Percentiles rank a stretch among this genome's conserved stretches.
phyloP scores from a whole-genome alignment of 2,329 filamentous ascomycete genomes.

The Cadophora luteo-olivacea region DNA sequence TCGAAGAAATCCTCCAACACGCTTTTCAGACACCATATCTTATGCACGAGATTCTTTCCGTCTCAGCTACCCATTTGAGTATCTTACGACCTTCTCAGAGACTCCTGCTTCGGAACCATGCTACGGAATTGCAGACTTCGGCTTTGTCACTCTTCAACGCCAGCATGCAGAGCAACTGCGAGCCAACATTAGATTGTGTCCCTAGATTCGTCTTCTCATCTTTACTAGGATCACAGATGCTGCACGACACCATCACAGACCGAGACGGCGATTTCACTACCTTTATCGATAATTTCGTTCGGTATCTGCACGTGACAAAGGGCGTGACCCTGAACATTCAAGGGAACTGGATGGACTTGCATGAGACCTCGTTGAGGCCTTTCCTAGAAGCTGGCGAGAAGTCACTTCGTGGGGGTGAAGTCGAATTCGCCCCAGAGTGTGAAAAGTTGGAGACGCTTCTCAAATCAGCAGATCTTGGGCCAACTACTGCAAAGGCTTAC shows the following conservation, averaged over 20 bases:
- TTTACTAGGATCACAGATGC: neutral
- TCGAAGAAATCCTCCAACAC: neutral
- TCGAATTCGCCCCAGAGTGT: neutral
- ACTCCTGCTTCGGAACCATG: neutral
- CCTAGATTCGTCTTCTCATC: slow-evolving; percentile 8
- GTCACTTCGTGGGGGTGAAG: neutral
- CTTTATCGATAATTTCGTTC: slow-evolving; percentile 9
- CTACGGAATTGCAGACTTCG: slow-evolving; percentile 8
- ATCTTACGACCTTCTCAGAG: neutral
- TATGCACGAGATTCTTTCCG: slow-evolving; percentile 3
- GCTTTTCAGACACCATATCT: neutral
- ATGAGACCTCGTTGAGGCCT: neutral
- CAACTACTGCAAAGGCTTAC: slow-evolving; percentile 3
- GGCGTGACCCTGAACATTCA: slow-evolving; percentile 2
- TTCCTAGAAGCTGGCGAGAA: neutral
- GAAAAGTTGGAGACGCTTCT: neutral
- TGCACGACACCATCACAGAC: slow-evolving; percentile 8
- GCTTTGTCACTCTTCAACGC: slow-evolving; percentile 9
- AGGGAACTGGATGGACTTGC: neutral
- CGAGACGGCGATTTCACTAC: slow-evolving; percentile 5
- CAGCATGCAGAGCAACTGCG: neutral
- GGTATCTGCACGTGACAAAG: slow-evolving; percentile 3
- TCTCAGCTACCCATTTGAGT: slow-evolving; percentile 2
- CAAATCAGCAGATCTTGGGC: slow-evolving; percentile 9
- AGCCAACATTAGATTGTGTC: neutral